Evolutionary conservation across 495 filamentous ascomycete species (phyloP), one percentile per base, ranked within the genome.

Genomic region (Echria macrotheca): DNA sequence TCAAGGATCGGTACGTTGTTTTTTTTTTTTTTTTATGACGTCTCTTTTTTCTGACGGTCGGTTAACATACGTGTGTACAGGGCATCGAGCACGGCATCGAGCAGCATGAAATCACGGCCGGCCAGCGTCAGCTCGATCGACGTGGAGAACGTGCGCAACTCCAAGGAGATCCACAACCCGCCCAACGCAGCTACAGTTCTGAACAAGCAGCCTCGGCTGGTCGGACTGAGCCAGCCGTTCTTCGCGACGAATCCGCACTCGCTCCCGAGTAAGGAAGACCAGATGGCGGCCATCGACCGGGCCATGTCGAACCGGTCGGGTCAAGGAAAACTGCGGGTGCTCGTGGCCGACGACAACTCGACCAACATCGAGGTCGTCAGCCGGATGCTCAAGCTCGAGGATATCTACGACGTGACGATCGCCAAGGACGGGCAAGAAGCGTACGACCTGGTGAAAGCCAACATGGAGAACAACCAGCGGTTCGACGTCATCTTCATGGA

Each of bases 401-500:
- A 76, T 33, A 65, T 75, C 28, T 77, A 78, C 64, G 89, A 89
- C 55, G 83, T 89, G 14, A 86, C 81, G 5, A 79, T 89, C 36
- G 87, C 87, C 26, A 85, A 87, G 58, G 87, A 96, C 64, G 91
- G 91, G 3, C 88, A 91, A 59, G 89, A 95, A 55, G 91, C 91
- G 6, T 84, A 86, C 44, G 89, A 95, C 37, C 75, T 83, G 6
- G 91, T 96, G 33, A 89, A 89, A 59, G 79, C 80, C 11, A 84
- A 79, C 52, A 90, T 95, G 85, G 81, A 84, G 26, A 75, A 78
- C 23, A 74, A 79, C 44, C 72, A 76, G 36, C 75, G 76, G 22
- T 95, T 90, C 60, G 82, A 91, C 54, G 69, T 95, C 11, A 93
- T 95, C 37, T 91, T 95, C 63, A 95, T 95, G 89, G 89, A 95